Percentiles rank a stretch among this genome's conserved stretches.
Conservation (phyloP, 306 rosid species). For the Cicer yamashitae region DNA sequence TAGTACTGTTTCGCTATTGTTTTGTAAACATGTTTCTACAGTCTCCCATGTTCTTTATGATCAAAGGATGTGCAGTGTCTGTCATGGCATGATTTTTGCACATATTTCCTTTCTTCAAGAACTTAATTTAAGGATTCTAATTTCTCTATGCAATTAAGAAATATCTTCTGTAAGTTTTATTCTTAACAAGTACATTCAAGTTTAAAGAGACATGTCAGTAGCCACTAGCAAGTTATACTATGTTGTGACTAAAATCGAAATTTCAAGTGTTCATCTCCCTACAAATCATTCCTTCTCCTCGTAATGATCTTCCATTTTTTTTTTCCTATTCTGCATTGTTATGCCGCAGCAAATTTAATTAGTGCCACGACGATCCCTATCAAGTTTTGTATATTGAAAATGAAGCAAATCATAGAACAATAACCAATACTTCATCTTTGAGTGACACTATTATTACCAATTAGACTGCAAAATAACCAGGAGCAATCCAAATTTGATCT, state of each 20-base stretch:
- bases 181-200: not conserved
- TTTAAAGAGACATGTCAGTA: constrained; percentile 8
- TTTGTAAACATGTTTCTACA: constrained; percentile 4
- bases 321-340: constrained; percentile 16
- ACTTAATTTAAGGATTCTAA: constrained; percentile 12
- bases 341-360: constrained; percentile 1
- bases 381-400: constrained; percentile 20
- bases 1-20: not conserved
- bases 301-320: not conserved
- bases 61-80: not conserved
- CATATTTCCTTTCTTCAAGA: constrained; percentile 23
- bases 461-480: constrained; percentile 27
- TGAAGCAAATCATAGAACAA: constrained; percentile 15
- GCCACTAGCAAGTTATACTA: constrained; percentile 11
- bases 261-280: not conserved
- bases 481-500: not conserved
- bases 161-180: not conserved
- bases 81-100: constrained; percentile 14
- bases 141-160: not conserved
- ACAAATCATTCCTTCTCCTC: constrained; percentile 17
- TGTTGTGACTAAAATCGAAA: not conserved
- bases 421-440: not conserved
- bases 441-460: not conserved
- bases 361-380: not conserved
- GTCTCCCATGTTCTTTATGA: constrained; percentile 3